These are phyloP conservation scores for Pseudopithomyces chartarum DNA, from an alignment of 2,329 filamentous ascomycete species.

Conservation along the genomic window DNA sequence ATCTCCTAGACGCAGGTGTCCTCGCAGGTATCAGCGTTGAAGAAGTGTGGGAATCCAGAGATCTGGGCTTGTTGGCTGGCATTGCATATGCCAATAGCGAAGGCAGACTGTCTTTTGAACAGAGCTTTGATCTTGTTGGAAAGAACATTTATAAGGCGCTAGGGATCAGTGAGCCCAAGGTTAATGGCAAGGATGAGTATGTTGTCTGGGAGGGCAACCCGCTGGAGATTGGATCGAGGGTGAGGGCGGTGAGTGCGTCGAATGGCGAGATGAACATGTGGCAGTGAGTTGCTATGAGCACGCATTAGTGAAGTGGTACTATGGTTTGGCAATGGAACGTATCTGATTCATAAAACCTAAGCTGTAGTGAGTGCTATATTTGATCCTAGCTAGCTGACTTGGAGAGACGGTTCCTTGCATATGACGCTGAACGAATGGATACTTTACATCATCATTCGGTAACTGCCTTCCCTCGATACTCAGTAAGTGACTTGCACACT, in stretches of 20 bases:
- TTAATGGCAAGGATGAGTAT: constrained; percentile 53
- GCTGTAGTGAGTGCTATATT: too few species aligned
- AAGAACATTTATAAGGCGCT: constrained; percentile 63
- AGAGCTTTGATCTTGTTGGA: constrained; percentile 63
- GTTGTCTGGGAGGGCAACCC: constrained; percentile 68
- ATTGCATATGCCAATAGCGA: constrained; percentile 63
- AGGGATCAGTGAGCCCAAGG: constrained; percentile 47
- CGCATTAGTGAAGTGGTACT: too few species aligned
- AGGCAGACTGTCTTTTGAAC: constrained; percentile 59
- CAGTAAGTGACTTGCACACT: background rate
- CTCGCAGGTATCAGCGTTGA: constrained; percentile 62
- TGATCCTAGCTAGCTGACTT: too few species aligned
- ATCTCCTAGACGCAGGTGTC: constrained; percentile 64
- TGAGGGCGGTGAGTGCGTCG: constrained; percentile 41
- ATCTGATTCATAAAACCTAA: too few species aligned
- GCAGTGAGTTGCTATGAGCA: constrained; percentile 3
- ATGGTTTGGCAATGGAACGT: too few species aligned
- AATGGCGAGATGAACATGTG: constrained; percentile 12
- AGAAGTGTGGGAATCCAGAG: constrained; percentile 67
- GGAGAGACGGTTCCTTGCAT: too few species aligned
- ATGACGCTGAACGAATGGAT: too few species aligned
- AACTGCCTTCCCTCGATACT: background rate
- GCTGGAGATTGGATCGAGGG: constrained; percentile 61
- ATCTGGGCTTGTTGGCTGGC: constrained; percentile 65
- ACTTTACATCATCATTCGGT: too few species aligned